Conservation (phyloP, 768 basidiomycete species). For the Leccinum rimulosum region DNA sequence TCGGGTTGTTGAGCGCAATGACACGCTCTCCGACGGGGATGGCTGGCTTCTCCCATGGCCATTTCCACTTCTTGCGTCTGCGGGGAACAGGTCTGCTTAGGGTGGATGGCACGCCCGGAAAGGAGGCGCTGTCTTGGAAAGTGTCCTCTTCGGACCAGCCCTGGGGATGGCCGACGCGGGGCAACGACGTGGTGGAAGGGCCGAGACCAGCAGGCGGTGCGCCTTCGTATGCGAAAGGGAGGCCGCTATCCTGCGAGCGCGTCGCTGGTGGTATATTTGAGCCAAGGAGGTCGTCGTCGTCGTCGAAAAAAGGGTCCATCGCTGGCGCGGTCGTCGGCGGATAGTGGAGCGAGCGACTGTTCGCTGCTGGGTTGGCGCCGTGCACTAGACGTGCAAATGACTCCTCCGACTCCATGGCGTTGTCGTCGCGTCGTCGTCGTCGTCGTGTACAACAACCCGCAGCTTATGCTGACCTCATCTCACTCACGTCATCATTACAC, state of each 20-base stretch:
- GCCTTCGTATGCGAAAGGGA: conserved; percentile 57
- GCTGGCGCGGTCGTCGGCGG: conserved; percentile 41
- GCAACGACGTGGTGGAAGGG: conserved; percentile 44
- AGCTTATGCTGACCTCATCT: conserved; percentile 9
- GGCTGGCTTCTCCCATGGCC: conserved; percentile 80
- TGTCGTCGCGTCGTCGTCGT: conserved; percentile 12
- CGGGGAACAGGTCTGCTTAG: conserved; percentile 15
- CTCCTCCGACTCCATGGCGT: conserved; percentile 27
- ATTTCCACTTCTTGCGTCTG: conserved; percentile 53
- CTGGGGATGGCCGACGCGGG: conserved; percentile 47
- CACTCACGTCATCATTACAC: background rate
- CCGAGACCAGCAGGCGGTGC: conserved; percentile 62
- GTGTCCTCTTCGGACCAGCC: conserved; percentile 72
- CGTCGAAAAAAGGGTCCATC: conserved; percentile 84
- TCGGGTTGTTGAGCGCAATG: conserved; percentile 76
- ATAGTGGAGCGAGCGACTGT: conserved; percentile 38
- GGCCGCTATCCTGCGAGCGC: conserved; percentile 46
- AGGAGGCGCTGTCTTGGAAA: conserved; percentile 45
- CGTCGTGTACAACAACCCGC: background rate
- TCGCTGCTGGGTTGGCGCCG: conserved; percentile 26
- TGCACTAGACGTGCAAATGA: conserved; percentile 30
- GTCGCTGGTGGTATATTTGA: conserved; percentile 25
- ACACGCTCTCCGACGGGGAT: conserved; percentile 70
- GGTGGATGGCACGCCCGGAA: conserved; percentile 31
- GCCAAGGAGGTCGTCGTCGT: conserved; percentile 54